Percentiles rank a stretch among this genome's conserved stretches.
Conservation (phyloP, 352 stramenopile species). For the Globisporangium polare region DNA sequence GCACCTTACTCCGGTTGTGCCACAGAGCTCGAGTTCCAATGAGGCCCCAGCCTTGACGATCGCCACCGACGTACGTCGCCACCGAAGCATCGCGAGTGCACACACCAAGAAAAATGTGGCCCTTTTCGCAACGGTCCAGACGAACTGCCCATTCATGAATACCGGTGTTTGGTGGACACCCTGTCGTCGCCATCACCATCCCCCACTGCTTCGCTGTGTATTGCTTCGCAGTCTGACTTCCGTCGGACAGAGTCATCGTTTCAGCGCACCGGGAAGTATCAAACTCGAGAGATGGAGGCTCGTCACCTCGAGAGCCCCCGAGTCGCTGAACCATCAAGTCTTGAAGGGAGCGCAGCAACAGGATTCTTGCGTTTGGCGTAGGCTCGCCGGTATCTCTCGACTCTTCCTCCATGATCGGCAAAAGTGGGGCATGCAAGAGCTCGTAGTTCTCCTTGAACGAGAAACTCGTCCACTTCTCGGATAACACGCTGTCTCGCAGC, state of each 20-base stretch:
- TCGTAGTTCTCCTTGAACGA: slow-evolving; percentile 60
- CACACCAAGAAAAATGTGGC: slow-evolving; percentile 88
- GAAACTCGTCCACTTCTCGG: slow-evolving; percentile 46
- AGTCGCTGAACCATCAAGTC: slow-evolving; percentile 82
- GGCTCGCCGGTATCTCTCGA: slow-evolving; percentile 13
- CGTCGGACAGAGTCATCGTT: slow-evolving; percentile 85
- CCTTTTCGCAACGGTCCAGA: slow-evolving; percentile 86
- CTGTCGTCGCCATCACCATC: slow-evolving; percentile 86
- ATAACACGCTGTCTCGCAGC: slow-evolving; percentile 64
- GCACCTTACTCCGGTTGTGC: slow-evolving; percentile 88
- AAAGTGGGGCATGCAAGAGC: slow-evolving; percentile 57
- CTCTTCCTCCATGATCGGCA: slow-evolving; percentile 57
- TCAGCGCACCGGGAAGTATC: slow-evolving; percentile 83
- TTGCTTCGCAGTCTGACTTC: slow-evolving; percentile 82
- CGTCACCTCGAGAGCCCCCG: slow-evolving; percentile 64
- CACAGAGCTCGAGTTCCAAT: slow-evolving; percentile 87
- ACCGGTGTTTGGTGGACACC: slow-evolving; percentile 77
- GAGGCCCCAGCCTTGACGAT: slow-evolving; percentile 85
- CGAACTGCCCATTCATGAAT: slow-evolving; percentile 87
- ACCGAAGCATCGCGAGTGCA: slow-evolving; percentile 84
- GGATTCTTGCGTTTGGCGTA: slow-evolving; percentile 40
- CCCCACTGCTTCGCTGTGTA: slow-evolving; percentile 90
- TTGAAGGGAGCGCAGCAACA: slow-evolving; percentile 79
- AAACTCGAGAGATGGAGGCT: slow-evolving; percentile 81
- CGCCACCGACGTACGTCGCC: slow-evolving; percentile 85